Evolutionary conservation across 2,329 filamentous ascomycete genomes (phyloP).

Genomic region (Fonsecaea monophora): DNA sequence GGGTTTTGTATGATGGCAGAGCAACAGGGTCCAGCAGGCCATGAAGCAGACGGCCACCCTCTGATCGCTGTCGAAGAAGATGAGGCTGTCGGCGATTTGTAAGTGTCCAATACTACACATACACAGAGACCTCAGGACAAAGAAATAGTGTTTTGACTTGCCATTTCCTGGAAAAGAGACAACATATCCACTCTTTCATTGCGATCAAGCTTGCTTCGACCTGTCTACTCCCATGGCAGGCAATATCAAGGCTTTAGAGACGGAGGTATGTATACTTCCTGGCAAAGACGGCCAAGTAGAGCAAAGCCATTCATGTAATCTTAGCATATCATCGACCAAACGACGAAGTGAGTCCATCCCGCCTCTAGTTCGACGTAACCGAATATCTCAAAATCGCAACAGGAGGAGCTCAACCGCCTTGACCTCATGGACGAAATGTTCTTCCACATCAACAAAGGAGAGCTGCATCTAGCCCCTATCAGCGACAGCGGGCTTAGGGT

Average conservation of each 20-base stretch:
- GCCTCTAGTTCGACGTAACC: neutral
- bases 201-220: constrained; percentile 5
- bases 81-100: constrained; percentile 4
- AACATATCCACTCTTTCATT: constrained; percentile 1
- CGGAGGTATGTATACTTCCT: neutral
- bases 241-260: constrained; percentile 10
- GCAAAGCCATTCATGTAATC: neutral
- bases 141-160: neutral
- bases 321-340: constrained; percentile 8
- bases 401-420: constrained; percentile 47
- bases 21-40: neutral
- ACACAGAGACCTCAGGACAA: too few relatives aligned
- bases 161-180: neutral
- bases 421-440: constrained; percentile 45
- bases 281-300: neutral
- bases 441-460: constrained; percentile 29
- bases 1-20: neutral
- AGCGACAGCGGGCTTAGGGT: constrained; percentile 36
- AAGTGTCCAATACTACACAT: neutral
- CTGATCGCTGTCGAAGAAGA: constrained; percentile 7
- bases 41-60: neutral
- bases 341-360: constrained; percentile 6
- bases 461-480: constrained; percentile 41
- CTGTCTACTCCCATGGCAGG: constrained; percentile 10
- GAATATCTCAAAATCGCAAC: neutral